Conservation (phyloP, 805 yeast genomes). For the Lachancea waltii region DNA sequence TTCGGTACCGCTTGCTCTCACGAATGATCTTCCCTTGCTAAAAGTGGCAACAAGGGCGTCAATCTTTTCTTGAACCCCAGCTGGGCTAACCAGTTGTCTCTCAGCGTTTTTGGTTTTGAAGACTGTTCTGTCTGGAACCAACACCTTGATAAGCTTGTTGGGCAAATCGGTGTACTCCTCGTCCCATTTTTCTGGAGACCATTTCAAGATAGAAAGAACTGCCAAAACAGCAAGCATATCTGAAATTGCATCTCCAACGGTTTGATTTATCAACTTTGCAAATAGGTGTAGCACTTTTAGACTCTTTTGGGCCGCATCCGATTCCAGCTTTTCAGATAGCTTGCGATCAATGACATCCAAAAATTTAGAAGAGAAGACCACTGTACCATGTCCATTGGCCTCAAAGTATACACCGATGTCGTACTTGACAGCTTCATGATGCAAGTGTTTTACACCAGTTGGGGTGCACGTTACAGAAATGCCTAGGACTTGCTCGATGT, state of each 20-base stretch:
- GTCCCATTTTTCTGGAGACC: constrained; percentile 70
- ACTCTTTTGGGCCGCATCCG: constrained; percentile 43
- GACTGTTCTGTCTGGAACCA: constrained; percentile 71
- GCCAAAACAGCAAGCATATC: constrained; percentile 76
- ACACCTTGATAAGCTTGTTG: constrained; percentile 70
- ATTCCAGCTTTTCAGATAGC: constrained; percentile 33
- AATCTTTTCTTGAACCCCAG: constrained; percentile 66
- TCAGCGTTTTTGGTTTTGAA: constrained; percentile 91
- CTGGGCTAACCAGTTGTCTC: constrained; percentile 68
- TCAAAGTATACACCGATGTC: constrained; percentile 95
- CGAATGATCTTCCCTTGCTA: constrained; percentile 74
- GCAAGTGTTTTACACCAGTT: constrained; percentile 95
- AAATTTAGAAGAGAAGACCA: constrained; percentile 60
- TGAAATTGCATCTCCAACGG: constrained; percentile 98
- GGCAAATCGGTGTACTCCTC: constrained; percentile 77
- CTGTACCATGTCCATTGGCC: constrained; percentile 99
- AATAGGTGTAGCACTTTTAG: constrained; percentile 52
- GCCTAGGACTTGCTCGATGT: constrained; percentile 50
- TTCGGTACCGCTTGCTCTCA: constrained; percentile 96
- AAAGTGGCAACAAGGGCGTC: constrained; percentile 56
- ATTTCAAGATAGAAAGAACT: constrained; percentile 48
- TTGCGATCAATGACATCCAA: constrained; percentile 33
- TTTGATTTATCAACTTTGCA: constrained; percentile 77
- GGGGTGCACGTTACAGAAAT: constrained; percentile 84
- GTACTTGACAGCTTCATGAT: constrained; percentile 77